phyloP scores from a whole-genome alignment of 306 rosid genomes.

The Quercus bicolor region DNA sequence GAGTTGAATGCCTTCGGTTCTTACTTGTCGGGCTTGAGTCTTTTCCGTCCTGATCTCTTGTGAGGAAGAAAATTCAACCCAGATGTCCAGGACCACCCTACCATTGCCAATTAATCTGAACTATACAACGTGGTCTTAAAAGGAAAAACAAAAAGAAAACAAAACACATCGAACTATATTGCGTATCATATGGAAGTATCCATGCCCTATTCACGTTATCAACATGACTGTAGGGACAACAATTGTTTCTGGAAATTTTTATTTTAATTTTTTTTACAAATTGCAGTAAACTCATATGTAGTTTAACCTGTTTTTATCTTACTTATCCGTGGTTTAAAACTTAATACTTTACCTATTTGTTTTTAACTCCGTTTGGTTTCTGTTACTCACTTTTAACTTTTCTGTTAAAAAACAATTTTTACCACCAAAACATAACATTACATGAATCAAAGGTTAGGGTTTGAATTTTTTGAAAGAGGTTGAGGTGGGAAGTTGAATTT shows the following conservation, averaged over 20 bases:
- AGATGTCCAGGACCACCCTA: not conserved
- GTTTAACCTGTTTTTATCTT: too few species aligned
- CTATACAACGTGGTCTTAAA: not conserved
- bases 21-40: not conserved
- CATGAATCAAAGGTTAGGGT: too few species aligned
- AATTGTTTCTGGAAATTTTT: not conserved
- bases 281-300: rapidly evolving
- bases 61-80: not conserved
- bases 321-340: rapidly evolving
- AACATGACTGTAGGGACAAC: not conserved
- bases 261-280: too few species aligned
- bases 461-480: too few species aligned
- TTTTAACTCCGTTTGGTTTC: rapidly evolving
- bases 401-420: too few species aligned
- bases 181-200: not conserved
- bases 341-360: rapidly evolving
- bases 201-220: not conserved
- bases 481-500: too few species aligned
- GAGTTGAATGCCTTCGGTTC: not conserved
- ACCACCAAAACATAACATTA: too few species aligned
- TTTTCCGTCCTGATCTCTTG: not conserved
- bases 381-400: rapidly evolving
- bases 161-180: not conserved
- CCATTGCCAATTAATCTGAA: too few species aligned
- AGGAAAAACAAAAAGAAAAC: not conserved